Evolutionary conservation across 495 filamentous ascomycete genomes (phyloP).

Genomic region (Sordaria brevicollis): DNA sequence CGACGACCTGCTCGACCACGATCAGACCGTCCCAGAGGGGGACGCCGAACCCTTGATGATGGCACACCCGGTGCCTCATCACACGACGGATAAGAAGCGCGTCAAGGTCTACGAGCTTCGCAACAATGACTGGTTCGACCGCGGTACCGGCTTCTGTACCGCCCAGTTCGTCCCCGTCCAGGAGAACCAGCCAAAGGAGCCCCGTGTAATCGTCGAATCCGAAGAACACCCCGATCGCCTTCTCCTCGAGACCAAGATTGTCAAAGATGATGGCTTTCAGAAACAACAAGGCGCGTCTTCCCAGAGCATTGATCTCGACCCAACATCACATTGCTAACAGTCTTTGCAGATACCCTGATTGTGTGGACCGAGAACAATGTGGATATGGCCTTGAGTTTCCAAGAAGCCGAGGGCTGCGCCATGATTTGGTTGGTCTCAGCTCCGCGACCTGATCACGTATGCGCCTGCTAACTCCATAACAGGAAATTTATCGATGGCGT

Average conservation of each 20-base stretch:
- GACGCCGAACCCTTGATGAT: slow-evolving; percentile 49
- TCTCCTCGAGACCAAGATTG: slow-evolving; percentile 80
- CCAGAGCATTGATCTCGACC: background rate
- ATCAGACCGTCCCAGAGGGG: slow-evolving; percentile 23
- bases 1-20: slow-evolving; percentile 27
- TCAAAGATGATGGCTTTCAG: slow-evolving; percentile 92
- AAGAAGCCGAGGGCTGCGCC: slow-evolving; percentile 90
- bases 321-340: slow-evolving; percentile 17
- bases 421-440: slow-evolving; percentile 62
- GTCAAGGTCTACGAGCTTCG: slow-evolving; percentile 98
- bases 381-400: slow-evolving; percentile 98
- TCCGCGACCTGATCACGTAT: slow-evolving; percentile 7
- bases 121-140: slow-evolving; percentile 98
- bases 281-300: slow-evolving; percentile 80
- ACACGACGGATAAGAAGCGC: slow-evolving; percentile 83
- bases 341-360: slow-evolving; percentile 74
- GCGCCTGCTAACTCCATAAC: slow-evolving; percentile 9
- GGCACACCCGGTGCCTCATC: slow-evolving; percentile 78
- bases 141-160: slow-evolving; percentile 91
- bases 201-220: slow-evolving; percentile 81
- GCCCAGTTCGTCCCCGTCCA: slow-evolving; percentile 59
- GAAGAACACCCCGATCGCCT: slow-evolving; percentile 80
- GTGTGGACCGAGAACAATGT: slow-evolving; percentile 93
- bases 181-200: slow-evolving; percentile 50
- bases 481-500: slow-evolving; percentile 89